Base-by-base conservation (phyloP, 371 early-diverging fungal genomes). In the Mucor mucedo region DNA sequence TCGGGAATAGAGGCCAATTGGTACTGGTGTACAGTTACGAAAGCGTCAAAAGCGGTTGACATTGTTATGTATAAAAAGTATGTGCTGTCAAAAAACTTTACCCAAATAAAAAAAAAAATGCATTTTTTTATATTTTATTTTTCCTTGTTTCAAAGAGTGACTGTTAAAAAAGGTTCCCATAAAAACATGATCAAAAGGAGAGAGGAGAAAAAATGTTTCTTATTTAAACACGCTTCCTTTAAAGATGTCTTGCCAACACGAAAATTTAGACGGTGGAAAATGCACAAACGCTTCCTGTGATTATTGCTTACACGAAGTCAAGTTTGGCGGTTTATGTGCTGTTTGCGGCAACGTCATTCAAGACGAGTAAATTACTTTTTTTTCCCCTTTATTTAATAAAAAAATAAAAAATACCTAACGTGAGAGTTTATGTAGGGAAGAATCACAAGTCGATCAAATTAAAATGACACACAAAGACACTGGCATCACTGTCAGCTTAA, bases 281-380 rank as follows among this genome's bases (percentile, higher is more conserved):
- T 62, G 62, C 28, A 16, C 33, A 3, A 48, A 7, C 11, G 28
- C 49, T 1, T 44, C 44, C 16, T 62, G 62, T 29, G 55, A 64
- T 52, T 39, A 13, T 58, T 95, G 96, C 74, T 73, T 79, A 32
- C 96, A 96, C 64, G 87, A 86, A 56, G 86, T 92, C 0, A 89
- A 87, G 52, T 90, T 84, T 42, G 80, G 84, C 27, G 94, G 93
- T 21, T 77, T 95, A 38, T 96, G 96, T 68, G 91, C 89, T 29
- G 61, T 86, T 11, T 96, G 96, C 69, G 91, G 92, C 27, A 80
- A 82, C 42, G 80, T 86, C 28, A 65, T 92, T 27, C 78, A 65
- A 4, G 57, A 81, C 48, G 59, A 54, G 78, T 86, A 75, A 55
- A 21, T 21, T 21, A 21, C 21, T 21, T 21, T 21, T 21, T 30